Percentiles rank a stretch among this genome's conserved stretches.
Evolutionary conservation across 2,329 filamentous ascomycete genomes (phyloP).

Genomic region (Clonostachys rosea): DNA sequence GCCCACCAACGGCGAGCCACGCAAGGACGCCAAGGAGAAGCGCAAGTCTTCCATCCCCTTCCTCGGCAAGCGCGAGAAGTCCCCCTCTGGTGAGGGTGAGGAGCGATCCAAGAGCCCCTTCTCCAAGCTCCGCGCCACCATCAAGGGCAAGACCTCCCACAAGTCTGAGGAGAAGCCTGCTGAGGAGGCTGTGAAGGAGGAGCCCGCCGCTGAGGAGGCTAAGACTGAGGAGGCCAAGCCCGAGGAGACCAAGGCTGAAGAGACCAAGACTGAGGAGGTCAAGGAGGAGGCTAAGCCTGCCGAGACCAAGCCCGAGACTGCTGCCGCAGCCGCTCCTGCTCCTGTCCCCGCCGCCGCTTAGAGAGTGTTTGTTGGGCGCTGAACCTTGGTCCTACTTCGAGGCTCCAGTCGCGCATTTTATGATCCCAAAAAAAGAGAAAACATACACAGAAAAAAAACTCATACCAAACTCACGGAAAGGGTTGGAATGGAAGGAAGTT

Average conservation of each 20-base stretch:
- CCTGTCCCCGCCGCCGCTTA: conserved; percentile 49
- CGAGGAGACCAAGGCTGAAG: conserved; percentile 6
- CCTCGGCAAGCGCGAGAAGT: conserved; percentile 73
- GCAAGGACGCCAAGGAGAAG: conserved; percentile 72
- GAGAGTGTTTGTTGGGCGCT: conserved; percentile 17
- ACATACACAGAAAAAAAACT: conserved; percentile 15
- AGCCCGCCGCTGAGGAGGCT: conserved; percentile 26
- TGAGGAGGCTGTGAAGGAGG: conserved; percentile 21
- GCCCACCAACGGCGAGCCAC: conserved; percentile 43
- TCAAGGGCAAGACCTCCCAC: conserved; percentile 39
- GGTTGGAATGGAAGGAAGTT: conserved; percentile 41
- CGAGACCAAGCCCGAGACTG: conserved; percentile 34
- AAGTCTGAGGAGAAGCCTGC: conserved; percentile 36
- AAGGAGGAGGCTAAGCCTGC: conserved; percentile 16
- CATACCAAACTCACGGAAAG: conserved; percentile 22
- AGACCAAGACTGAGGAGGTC: conserved; percentile 19
- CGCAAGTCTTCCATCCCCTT: conserved; percentile 75
- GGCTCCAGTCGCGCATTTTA: conserved; percentile 12
- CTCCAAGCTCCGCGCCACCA: conserved; percentile 56
- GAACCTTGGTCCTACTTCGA: conserved; percentile 11
- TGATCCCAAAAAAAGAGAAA: conserved; percentile 2
- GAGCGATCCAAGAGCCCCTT: conserved; percentile 52
- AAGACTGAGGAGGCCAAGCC: conserved; percentile 33
- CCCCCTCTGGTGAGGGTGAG: conserved; percentile 54
- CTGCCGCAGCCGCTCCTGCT: conserved; percentile 32